phyloP scores from a whole-genome alignment of 2,329 filamentous ascomycete species.

The Fusarium staphyleae region DNA sequence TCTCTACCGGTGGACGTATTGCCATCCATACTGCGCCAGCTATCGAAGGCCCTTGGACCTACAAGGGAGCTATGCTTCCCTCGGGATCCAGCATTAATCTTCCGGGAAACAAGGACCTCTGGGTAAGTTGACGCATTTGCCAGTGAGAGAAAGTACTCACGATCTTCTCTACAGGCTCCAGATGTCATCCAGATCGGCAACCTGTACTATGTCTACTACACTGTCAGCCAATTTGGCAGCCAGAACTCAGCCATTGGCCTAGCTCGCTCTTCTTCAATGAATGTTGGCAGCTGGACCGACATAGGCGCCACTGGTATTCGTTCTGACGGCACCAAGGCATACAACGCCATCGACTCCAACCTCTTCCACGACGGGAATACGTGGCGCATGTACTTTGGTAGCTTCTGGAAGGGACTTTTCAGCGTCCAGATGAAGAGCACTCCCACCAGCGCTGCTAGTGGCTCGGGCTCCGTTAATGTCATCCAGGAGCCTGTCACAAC shows the following conservation, averaged over 20 bases:
- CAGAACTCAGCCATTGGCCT: slow-evolving; percentile 69
- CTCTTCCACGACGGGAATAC: slow-evolving; percentile 57
- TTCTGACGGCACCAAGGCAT: slow-evolving; percentile 53
- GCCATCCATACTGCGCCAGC: slow-evolving; percentile 48
- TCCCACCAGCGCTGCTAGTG: slow-evolving; percentile 39
- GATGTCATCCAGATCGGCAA: slow-evolving; percentile 53
- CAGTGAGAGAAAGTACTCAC: neutral
- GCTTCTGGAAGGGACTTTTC: slow-evolving; percentile 72
- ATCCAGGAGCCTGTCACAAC: slow-evolving; percentile 57
- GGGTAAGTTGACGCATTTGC: slow-evolving; percentile 44
- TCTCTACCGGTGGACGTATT: slow-evolving; percentile 51
- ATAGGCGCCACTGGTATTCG: slow-evolving; percentile 61
- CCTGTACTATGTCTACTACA: slow-evolving; percentile 72
- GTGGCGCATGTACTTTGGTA: slow-evolving; percentile 66
- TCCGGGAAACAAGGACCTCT: slow-evolving; percentile 52
- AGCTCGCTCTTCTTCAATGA: slow-evolving; percentile 54
- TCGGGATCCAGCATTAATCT: slow-evolving; percentile 49
- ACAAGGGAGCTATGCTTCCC: slow-evolving; percentile 49
- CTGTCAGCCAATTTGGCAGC: slow-evolving; percentile 66
- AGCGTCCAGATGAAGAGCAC: slow-evolving; percentile 58
- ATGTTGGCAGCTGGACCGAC: slow-evolving; percentile 66
- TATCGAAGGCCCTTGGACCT: slow-evolving; percentile 52
- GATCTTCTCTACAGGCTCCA: slow-evolving; percentile 12
- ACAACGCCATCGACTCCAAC: slow-evolving; percentile 69
- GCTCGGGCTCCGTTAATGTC: slow-evolving; percentile 40